Evolutionary conservation across 805 yeast genomes (phyloP), one percentile per base, ranked within the genome.

Genomic region (Osmozyma mogii): DNA sequence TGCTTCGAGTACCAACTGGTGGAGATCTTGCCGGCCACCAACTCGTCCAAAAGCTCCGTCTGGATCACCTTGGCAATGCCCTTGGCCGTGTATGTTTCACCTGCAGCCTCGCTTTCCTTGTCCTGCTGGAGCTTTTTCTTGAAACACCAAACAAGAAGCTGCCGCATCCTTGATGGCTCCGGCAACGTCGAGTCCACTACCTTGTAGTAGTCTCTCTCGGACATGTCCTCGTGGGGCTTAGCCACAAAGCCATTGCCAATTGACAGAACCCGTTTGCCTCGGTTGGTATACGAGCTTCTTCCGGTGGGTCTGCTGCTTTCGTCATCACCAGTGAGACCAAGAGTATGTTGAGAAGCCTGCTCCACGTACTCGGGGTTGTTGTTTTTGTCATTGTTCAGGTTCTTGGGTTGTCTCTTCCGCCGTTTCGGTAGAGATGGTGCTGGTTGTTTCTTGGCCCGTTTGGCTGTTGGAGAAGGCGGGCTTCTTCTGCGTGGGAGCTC

Each of bases 261-360:
- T 0, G 87, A 77, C 45, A 83, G 80, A 2, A 77, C 71, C 17
- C 92, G 54, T 43, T 78, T 78, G 6, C 92, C 92, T 19, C 92
- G 58, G 30, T 70, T 68, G 22, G 66, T 49, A 39, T 76, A 53
- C 1, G 81, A 73, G 1, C 72, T 46, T 30, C 80, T 48, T 40
- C 81, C 7, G n/a, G 30, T 28, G 13, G 23, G n/a, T 8, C 18
- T 15, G 13, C 27, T 33, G 5, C 16, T 8, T 11, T 36, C 34
- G 15, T 22, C 27, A 17, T 40, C 29, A 9, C 42, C 48, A 2
- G 45, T 38, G 20, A 55, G 34, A 9, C 45, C 40, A 10, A 54
- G 32, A 22, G 33, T 41, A 15, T 53, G 54, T 22, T 49, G 56
- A 3, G 61, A 49, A 1, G 47, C 58, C 22, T 50, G 57, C 31